phyloP scores from a whole-genome alignment of 768 basidiomycete species.

The Pulveroboletus sp. region DNA sequence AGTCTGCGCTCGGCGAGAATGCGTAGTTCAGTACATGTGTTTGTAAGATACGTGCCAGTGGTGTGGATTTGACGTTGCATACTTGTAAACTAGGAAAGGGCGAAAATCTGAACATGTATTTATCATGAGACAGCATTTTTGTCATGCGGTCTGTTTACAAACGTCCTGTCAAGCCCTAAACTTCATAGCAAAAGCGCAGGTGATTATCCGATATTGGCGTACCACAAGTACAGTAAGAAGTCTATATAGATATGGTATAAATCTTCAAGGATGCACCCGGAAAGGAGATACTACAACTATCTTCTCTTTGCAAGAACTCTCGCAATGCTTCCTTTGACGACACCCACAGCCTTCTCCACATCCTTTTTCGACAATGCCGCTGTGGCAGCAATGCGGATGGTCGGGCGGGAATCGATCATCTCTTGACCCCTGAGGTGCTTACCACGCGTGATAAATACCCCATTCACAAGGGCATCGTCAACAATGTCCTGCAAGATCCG shows the following conservation, averaged over 20 bases:
- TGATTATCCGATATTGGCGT: constrained; percentile 11
- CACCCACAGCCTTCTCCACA: constrained; percentile 79
- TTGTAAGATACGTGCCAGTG: no score
- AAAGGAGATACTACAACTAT: constrained; percentile 19
- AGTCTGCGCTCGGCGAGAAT: no score
- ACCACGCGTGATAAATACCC: constrained; percentile 83
- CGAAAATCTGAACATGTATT: no score
- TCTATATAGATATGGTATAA: constrained; percentile 31
- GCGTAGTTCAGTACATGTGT: not conserved
- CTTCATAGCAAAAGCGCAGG: not conserved
- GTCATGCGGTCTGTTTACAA: no score
- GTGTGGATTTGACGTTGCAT: no score
- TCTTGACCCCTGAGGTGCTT: constrained; percentile 85
- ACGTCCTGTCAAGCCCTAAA: no score
- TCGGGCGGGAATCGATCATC: constrained; percentile 74
- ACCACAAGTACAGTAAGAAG: constrained; percentile 19
- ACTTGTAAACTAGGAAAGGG: no score
- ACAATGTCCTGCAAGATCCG: constrained; percentile 86
- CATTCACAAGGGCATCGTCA: constrained; percentile 78
- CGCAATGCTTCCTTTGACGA: constrained; percentile 69
- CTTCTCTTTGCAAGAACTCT: constrained; percentile 69
- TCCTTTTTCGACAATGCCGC: constrained; percentile 86
- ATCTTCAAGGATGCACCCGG: constrained; percentile 12
- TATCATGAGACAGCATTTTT: no score
- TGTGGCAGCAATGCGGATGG: constrained; percentile 79